A percentile compares a stretch with the other conserved stretches of the same genome.
phyloP scores from a whole-genome alignment of 306 rosid genomes.

The Dalbergia oliveri region DNA sequence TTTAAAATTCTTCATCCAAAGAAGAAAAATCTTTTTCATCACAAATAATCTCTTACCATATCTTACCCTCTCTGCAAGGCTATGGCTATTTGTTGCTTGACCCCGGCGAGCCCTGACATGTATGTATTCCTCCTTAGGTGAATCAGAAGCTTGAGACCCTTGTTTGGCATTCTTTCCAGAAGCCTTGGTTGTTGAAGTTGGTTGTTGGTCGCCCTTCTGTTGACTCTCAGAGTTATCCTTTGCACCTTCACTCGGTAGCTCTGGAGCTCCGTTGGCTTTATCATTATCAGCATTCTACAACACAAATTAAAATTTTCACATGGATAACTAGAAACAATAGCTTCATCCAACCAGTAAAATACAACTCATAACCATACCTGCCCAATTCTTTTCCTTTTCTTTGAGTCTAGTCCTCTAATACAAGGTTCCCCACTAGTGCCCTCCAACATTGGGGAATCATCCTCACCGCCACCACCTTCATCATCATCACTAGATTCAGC shows the following conservation, averaged over 20 bases:
- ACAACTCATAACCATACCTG: constrained; percentile 59
- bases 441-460: constrained; percentile 64
- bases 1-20: background rate
- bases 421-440: constrained; percentile 68
- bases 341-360: background rate
- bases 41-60: constrained; percentile 20
- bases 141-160: constrained; percentile 86
- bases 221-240: constrained; percentile 62
- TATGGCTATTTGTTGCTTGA: constrained; percentile 98
- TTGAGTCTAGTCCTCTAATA: constrained; percentile 57
- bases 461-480: constrained; percentile 36
- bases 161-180: constrained; percentile 74
- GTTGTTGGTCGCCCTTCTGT: constrained; percentile 65
- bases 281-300: constrained; percentile 70
- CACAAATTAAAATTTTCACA: constrained; percentile 23
- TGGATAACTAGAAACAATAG: constrained; percentile 12
- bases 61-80: constrained; percentile 97
- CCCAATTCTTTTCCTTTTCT: constrained; percentile 89
- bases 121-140: constrained; percentile 90
- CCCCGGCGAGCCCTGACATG: constrained; percentile 99
- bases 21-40: background rate
- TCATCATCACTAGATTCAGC: constrained; percentile 60
- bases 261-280: constrained; percentile 57
- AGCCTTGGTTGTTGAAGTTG: constrained; percentile 59
- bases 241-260: constrained; percentile 55